Conservation (phyloP, 1,139 yeast species). For the Hyphopichia khmerensis region DNA sequence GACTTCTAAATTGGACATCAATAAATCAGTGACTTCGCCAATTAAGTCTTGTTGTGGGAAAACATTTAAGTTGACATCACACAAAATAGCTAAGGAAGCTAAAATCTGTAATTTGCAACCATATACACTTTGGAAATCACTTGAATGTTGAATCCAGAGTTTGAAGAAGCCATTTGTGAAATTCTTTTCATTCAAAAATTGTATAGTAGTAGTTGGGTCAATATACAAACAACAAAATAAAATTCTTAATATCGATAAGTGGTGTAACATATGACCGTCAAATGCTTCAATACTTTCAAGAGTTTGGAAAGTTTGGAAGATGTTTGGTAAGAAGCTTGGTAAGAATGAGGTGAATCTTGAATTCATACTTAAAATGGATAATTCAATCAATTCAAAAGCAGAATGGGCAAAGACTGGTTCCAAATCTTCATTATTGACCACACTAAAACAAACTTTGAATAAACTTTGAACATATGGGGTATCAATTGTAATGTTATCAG, state of each 20-base stretch:
- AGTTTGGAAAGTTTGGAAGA: constrained; percentile 32
- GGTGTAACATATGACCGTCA: constrained; percentile 50
- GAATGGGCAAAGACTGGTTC: constrained; percentile 45
- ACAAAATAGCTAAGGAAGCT: constrained; percentile 35
- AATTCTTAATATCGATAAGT: constrained; percentile 44
- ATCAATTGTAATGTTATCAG: constrained; percentile 31
- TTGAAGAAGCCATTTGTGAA: constrained; percentile 40
- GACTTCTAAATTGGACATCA: constrained; percentile 41
- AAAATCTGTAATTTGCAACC: constrained; percentile 56
- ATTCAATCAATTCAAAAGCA: constrained; percentile 44
- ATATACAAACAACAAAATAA: constrained; percentile 41
- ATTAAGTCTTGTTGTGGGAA: constrained; percentile 35
- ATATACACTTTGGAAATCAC: constrained; percentile 52
- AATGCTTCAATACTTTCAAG: constrained; percentile 42
- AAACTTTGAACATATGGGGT: constrained; percentile 40
- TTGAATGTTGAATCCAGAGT: constrained; percentile 50
- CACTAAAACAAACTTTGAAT: constrained; percentile 36
- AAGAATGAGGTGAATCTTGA: constrained; percentile 31
- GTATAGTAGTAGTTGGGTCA: constrained; percentile 39
- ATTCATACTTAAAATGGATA: constrained; percentile 38
- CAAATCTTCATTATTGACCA: constrained; percentile 32
- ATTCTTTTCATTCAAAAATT: constrained; percentile 36
- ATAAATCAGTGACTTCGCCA: constrained; percentile 40
- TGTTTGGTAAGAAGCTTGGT: constrained; percentile 36
- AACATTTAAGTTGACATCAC: constrained; percentile 25